Conservation (phyloP, 768 basidiomycete genomes). For the Lentinula guzmanii region DNA sequence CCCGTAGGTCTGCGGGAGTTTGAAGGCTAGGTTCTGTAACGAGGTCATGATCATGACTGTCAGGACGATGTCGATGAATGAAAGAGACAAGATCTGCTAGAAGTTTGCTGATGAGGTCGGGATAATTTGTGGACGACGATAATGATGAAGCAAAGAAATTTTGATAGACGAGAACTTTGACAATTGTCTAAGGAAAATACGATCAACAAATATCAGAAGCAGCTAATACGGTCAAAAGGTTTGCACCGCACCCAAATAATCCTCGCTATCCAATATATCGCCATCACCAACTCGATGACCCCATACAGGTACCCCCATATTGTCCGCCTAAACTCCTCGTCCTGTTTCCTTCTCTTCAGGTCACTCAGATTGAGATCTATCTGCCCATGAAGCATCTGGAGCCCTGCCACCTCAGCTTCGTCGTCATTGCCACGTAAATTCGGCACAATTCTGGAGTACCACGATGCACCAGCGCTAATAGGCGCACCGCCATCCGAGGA, state of each 20-base stretch:
- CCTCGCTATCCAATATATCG: slow-evolving; percentile 61
- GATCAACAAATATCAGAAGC: neutral
- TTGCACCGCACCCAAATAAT: slow-evolving; percentile 46
- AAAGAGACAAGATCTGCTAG: slow-evolving; percentile 2
- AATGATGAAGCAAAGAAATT: slow-evolving; percentile 12
- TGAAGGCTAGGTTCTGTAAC: slow-evolving; percentile 25
- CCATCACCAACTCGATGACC: slow-evolving; percentile 47
- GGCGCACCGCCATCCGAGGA: slow-evolving; percentile 11
- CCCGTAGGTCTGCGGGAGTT: slow-evolving; percentile 12
- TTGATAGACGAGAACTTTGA: slow-evolving; percentile 42
- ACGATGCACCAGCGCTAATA: slow-evolving; percentile 23
- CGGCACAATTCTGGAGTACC: slow-evolving; percentile 46
- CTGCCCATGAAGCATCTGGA: slow-evolving; percentile 63
- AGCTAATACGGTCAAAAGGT: neutral
- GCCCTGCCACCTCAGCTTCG: slow-evolving; percentile 51
- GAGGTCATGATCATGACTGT: neutral
- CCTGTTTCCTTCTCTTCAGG: slow-evolving; percentile 42
- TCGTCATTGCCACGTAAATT: slow-evolving; percentile 41
- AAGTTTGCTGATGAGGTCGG: slow-evolving; percentile 29
- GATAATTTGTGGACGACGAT: slow-evolving; percentile 28
- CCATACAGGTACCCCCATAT: slow-evolving; percentile 47
- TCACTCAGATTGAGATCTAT: slow-evolving; percentile 53
- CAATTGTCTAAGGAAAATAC: slow-evolving; percentile 31
- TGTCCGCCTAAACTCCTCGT: slow-evolving; percentile 45
- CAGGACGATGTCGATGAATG: slow-evolving; percentile 12